These are phyloP conservation scores for Ceratobasidium sp. DNA, from an alignment of 1,284 basidiomycete species.

Conservation along the genomic window DNA sequence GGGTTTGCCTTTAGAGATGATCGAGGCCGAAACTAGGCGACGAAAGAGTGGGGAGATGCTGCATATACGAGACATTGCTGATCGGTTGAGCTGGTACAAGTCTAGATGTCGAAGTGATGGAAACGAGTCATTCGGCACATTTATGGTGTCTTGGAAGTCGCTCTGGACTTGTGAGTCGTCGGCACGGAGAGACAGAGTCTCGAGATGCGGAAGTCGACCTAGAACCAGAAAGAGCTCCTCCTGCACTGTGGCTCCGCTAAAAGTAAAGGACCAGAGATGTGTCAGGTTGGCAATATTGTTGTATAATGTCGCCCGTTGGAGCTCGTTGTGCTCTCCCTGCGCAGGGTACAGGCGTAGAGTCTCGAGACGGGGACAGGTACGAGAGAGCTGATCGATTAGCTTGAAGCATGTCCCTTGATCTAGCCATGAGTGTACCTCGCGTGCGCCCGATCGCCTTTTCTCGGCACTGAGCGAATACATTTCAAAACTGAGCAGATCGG, in stretches of 20 bases:
- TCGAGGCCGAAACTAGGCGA: neutral
- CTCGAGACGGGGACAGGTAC: neutral
- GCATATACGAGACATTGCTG: neutral
- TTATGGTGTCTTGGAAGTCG: too few relatives aligned
- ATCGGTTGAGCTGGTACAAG: neutral
- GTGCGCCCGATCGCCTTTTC: too few relatives aligned
- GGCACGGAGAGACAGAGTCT: neutral
- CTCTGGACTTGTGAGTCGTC: neutral
- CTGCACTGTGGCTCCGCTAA: neutral
- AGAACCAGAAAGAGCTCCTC: neutral
- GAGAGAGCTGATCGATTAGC: neutral
- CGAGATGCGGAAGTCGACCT: neutral
- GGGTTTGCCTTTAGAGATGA: neutral
- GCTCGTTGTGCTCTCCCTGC: too few relatives aligned
- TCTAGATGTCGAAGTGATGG: neutral
- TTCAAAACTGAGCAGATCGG: neutral
- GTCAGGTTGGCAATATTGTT: neutral
- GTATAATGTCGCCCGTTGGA: too few relatives aligned
- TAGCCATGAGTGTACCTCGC: neutral
- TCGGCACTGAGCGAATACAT: neutral
- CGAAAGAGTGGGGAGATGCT: neutral
- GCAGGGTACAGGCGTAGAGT: neutral
- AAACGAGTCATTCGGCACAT: neutral
- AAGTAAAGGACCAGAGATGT: neutral
- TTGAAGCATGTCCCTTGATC: neutral